phyloP scores from a whole-genome alignment of 176 grass and related monocot genomes.

The Musa beccarii region DNA sequence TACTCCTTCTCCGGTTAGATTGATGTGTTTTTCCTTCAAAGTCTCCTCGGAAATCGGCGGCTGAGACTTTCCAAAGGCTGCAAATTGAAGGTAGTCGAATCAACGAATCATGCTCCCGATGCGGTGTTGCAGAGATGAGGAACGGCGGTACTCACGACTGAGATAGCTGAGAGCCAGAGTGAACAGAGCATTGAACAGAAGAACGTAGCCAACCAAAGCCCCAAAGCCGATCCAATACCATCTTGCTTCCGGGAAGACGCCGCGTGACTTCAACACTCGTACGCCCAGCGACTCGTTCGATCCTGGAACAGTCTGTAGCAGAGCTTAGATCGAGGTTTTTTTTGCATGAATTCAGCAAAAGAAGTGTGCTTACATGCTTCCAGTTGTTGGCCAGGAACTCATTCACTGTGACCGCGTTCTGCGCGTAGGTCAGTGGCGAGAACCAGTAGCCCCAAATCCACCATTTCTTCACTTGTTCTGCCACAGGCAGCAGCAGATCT shows the following conservation, averaged over 20 bases:
- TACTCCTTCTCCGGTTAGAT: background rate
- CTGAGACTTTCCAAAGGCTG: background rate
- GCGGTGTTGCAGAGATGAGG: background rate
- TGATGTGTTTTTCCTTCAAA: background rate
- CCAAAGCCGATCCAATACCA: slow-evolving; percentile 11
- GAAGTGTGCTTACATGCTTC: slow-evolving; percentile 37
- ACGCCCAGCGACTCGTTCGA: background rate
- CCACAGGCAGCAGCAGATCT: background rate
- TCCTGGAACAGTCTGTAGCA: background rate
- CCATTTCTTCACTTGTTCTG: slow-evolving; percentile 76
- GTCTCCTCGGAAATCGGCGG: background rate
- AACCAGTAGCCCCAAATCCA: slow-evolving; percentile 95
- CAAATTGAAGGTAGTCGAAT: background rate
- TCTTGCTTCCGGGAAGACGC: background rate
- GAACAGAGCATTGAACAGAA: slow-evolving; percentile 8
- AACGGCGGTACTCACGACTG: background rate
- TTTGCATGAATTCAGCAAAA: background rate
- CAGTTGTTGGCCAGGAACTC: slow-evolving; percentile 65
- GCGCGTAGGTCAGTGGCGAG: slow-evolving; percentile 65
- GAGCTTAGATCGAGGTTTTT: background rate
- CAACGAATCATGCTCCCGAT: background rate
- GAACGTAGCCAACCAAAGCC: background rate
- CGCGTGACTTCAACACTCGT: background rate
- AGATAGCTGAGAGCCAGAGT: background rate
- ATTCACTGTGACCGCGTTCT: slow-evolving; percentile 67